Evolutionary conservation across 2,329 filamentous ascomycete species (phyloP).

Genomic region (Fusarium devonianum): DNA sequence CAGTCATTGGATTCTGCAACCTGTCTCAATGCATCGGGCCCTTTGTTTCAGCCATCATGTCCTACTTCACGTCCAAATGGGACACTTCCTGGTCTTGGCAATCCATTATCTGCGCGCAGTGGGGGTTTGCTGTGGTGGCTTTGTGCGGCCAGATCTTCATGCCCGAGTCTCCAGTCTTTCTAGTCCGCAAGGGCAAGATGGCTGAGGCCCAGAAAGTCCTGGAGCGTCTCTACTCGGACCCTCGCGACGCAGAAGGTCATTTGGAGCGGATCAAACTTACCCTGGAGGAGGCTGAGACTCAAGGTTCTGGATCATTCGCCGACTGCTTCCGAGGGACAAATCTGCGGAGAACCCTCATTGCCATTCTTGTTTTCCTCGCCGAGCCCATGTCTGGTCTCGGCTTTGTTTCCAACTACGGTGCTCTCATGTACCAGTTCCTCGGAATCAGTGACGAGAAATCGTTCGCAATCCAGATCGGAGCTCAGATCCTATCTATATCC

Average conservation of each 20-base stretch:
- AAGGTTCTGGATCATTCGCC: conserved; percentile 46
- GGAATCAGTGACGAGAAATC: conserved; percentile 40
- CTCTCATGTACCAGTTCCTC: conserved; percentile 44
- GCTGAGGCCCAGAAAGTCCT: conserved; percentile 54
- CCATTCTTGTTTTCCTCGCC: conserved; percentile 52
- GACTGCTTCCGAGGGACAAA: conserved; percentile 56
- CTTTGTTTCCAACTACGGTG: conserved; percentile 53
- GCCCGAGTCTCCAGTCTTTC: conserved; percentile 59
- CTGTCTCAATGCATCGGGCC: conserved; percentile 51
- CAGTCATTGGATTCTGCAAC: conserved; percentile 48
- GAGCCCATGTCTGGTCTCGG: conserved; percentile 55
- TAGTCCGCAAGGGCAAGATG: conserved; percentile 52
- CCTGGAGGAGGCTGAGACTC: conserved; percentile 50
- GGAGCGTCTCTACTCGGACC: conserved; percentile 54
- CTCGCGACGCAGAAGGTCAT: conserved; percentile 47
- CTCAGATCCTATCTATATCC: conserved; percentile 42
- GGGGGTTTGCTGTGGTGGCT: conserved; percentile 49
- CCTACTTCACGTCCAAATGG: conserved; percentile 47
- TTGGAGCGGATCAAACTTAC: conserved; percentile 57
- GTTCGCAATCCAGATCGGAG: conserved; percentile 42
- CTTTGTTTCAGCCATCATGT: conserved; percentile 49
- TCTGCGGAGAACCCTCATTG: conserved; percentile 51
- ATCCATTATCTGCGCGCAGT: conserved; percentile 51
- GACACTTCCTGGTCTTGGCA: conserved; percentile 52
- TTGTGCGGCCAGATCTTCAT: conserved; percentile 48